Conservation (phyloP, 768 basidiomycete genomes). For the Candolleomyces eurysporus region DNA sequence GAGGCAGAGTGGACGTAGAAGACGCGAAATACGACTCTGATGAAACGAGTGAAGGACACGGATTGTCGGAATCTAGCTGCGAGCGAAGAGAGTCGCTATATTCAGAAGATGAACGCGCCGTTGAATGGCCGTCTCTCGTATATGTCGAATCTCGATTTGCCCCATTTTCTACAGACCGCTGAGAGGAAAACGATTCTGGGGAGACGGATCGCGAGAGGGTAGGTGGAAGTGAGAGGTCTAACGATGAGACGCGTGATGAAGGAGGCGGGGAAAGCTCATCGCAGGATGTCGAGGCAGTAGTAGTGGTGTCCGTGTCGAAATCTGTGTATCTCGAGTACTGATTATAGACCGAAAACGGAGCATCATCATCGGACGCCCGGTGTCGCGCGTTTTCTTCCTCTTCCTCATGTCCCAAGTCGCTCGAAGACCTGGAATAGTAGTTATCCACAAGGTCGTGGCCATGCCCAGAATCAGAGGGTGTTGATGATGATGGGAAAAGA, state of each 20-base stretch:
- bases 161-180: conserved; percentile 19
- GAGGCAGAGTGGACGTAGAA: not conserved
- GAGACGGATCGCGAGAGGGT: conserved; percentile 40
- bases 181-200: conserved; percentile 36
- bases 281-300: conserved; percentile 7
- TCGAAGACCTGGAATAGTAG: not conserved
- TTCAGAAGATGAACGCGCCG: conserved; percentile 19
- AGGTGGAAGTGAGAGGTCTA: conserved; percentile 15
- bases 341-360: conserved; percentile 1
- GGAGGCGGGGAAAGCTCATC: conserved; percentile 20
- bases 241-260: conserved; percentile 29
- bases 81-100: conserved; percentile 19
- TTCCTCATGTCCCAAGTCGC: not conserved
- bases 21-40: not conserved
- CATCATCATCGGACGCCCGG: not conserved
- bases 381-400: not conserved
- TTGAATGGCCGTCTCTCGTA: not conserved
- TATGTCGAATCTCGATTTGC: not conserved
- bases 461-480: not conserved
- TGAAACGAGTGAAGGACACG: not conserved
- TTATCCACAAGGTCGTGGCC: not conserved
- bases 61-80: conserved; percentile 7
- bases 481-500: not conserved
- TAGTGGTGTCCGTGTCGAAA: conserved; percentile 3
- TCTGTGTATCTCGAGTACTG: not conserved